A percentile compares a stretch with the other conserved stretches of the same genome.
These are phyloP conservation scores for Heliosperma pusillum DNA, from an alignment of 148 eudicot species.

Conservation along the genomic window DNA sequence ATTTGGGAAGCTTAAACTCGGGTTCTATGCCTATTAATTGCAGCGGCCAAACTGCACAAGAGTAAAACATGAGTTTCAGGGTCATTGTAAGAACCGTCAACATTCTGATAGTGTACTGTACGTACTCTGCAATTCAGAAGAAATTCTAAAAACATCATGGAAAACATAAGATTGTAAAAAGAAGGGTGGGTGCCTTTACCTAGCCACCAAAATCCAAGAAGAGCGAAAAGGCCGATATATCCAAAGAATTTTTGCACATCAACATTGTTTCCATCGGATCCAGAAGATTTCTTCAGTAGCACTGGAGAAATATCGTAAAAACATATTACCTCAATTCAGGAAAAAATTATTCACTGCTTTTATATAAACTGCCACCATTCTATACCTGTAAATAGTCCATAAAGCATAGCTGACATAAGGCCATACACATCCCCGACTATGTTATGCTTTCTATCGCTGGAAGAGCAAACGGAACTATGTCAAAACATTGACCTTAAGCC, in stretches of 20 bases:
- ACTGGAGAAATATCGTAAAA: conserved; percentile 26
- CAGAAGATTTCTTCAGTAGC: conserved; percentile 38
- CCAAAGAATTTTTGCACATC: conserved; percentile 43
- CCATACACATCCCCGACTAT: conserved; percentile 36
- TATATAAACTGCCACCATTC: background rate
- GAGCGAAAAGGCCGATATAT: conserved; percentile 36
- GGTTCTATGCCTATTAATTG: conserved; percentile 34
- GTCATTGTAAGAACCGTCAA: background rate
- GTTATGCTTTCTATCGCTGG: conserved; percentile 34
- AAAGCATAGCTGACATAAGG: conserved; percentile 38
- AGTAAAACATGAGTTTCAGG: background rate
- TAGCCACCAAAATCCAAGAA: conserved; percentile 48
- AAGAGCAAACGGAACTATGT: background rate
- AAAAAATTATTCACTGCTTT: background rate
- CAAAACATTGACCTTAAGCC: background rate
- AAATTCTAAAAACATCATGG: conserved; percentile 1
- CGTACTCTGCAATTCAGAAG: background rate
- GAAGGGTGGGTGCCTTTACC: conserved; percentile 21
- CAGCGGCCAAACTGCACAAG: conserved; percentile 37
- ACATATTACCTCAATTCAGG: conserved; percentile 1
- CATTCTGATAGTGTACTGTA: background rate
- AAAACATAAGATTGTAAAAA: background rate
- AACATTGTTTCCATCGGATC: conserved; percentile 35
- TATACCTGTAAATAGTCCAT: conserved; percentile 38
- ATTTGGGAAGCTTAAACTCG: conserved; percentile 29